Evolutionary conservation across 2,329 filamentous ascomycete species (phyloP).

Genomic region (Pseudogymnoascus sp.): DNA sequence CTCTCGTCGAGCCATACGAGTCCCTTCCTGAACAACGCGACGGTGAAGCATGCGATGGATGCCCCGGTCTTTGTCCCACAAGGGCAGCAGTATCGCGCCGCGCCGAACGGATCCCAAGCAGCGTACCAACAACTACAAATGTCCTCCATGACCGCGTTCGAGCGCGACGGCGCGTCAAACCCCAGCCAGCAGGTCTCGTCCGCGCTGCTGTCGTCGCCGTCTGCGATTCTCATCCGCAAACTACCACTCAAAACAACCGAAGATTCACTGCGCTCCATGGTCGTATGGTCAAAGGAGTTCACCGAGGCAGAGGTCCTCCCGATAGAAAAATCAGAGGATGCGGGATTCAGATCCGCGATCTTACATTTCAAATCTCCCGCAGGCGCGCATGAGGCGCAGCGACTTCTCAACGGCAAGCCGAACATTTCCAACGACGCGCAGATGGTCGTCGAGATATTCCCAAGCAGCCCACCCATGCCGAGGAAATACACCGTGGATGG

Average conservation of each 20-base stretch:
- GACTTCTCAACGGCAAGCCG: constrained; percentile 47
- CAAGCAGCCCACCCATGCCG: constrained; percentile 26
- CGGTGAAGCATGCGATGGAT: constrained; percentile 29
- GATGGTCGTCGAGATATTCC: constrained; percentile 50
- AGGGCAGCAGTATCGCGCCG: constrained; percentile 23
- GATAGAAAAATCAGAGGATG: constrained; percentile 40
- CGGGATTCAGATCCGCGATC: constrained; percentile 42
- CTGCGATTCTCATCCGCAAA: constrained; percentile 43
- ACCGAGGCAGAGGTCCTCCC: constrained; percentile 43
- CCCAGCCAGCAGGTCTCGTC: constrained; percentile 19
- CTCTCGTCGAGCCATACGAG: constrained; percentile 7
- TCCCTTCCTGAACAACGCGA: constrained; percentile 9
- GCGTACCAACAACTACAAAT: constrained; percentile 25
- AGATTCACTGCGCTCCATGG: constrained; percentile 46
- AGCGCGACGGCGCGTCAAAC: constrained; percentile 19
- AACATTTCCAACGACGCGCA: constrained; percentile 42
- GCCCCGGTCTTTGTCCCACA: constrained; percentile 25
- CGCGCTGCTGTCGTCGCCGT: constrained; percentile 21
- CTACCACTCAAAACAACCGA: constrained; percentile 46
- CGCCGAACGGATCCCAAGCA: constrained; percentile 22
- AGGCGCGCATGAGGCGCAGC: constrained; percentile 49
- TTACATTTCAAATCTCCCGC: constrained; percentile 43
- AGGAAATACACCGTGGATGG: constrained; percentile 47
- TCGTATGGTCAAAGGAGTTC: constrained; percentile 50
- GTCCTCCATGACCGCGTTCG: constrained; percentile 25